Evolutionary conservation across 768 basidiomycete species (phyloP), one percentile per base, ranked within the genome.

Genomic region (Leccinum ochraceum): DNA sequence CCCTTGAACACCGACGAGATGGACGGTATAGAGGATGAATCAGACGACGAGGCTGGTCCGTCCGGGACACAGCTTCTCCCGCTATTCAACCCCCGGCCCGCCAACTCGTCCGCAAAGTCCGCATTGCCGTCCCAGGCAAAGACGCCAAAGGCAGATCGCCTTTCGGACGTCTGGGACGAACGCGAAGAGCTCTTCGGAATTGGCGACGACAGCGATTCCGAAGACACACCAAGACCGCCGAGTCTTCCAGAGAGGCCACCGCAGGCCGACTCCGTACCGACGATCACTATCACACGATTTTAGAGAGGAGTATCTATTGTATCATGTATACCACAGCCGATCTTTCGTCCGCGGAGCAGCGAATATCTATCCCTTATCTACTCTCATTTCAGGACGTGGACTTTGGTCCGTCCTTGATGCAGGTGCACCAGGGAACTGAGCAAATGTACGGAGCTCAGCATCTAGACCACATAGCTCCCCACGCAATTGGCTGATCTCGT

Each of bases 161-260:
- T 89, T 49, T 78, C 79, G 16, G 80, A 89, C 70, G 85, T 88
- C 49, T 92, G 90, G 90, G 87, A 92, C 62, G 88, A 89, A 65
- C 81, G 85, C 28, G 90, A 93, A 73, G 89, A 91, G 57, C 62
- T 89, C 36, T 90, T 92, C 70, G 85, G 79, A 48, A 78, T 90
- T 55, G 89, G 86, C 4, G 83, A 80, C 10, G 84, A 85, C 60
- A 85, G 84, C 65, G 86, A 87, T 53, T 78, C 81, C 20, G 87
- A 89, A 59, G 76, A 77, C 51, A 58, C 63, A 30, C 53, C 60
- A 14, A 56, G 50, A 54, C 57, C 63, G 37, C 53, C 63, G 4
- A 54, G 36, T 10, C 60, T 14, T 24, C 3, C 57, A 32, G 48
- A 56, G 24, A n/a, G 57, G 6, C 11, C 61, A 55, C 56, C 60